A percentile compares a stretch with the other conserved stretches of the same genome.
Conservation (phyloP, 805 yeast genomes). For the Yarrowia phangngaensis region DNA sequence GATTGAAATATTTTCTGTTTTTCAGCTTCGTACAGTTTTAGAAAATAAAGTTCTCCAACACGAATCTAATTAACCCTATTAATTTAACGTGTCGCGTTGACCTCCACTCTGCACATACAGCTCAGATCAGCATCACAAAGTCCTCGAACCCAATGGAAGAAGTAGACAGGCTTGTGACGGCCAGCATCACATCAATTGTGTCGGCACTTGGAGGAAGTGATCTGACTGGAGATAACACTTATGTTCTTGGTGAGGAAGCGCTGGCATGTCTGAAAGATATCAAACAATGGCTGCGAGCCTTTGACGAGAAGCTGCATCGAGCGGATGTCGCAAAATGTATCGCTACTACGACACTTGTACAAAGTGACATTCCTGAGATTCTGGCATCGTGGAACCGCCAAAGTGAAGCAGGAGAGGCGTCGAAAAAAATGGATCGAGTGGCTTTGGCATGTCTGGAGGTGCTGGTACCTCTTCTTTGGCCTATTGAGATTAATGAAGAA, state of each 20-base stretch:
- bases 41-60: no score
- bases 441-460: constrained; percentile 73
- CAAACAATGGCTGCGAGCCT: constrained; percentile 79
- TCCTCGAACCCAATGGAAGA: no score
- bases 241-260: constrained; percentile 85
- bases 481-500: constrained; percentile 57
- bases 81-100: no score
- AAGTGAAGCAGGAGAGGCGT: constrained; percentile 30
- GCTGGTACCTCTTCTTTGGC: constrained; percentile 83
- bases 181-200: constrained; percentile 75
- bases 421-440: constrained; percentile 51
- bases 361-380: constrained; percentile 69
- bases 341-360: constrained; percentile 69
- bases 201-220: constrained; percentile 92
- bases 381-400: constrained; percentile 64
- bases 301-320: constrained; percentile 66
- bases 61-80: no score
- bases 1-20: no score
- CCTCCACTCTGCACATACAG: no score
- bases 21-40: no score
- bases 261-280: constrained; percentile 79
- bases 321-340: constrained; percentile 87
- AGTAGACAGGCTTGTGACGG: constrained; percentile 36
- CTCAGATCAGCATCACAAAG: no score
- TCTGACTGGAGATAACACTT: constrained; percentile 51